Conservation (phyloP, 2,329 filamentous ascomycete genomes). For the Geosmithia morbida region DNA sequence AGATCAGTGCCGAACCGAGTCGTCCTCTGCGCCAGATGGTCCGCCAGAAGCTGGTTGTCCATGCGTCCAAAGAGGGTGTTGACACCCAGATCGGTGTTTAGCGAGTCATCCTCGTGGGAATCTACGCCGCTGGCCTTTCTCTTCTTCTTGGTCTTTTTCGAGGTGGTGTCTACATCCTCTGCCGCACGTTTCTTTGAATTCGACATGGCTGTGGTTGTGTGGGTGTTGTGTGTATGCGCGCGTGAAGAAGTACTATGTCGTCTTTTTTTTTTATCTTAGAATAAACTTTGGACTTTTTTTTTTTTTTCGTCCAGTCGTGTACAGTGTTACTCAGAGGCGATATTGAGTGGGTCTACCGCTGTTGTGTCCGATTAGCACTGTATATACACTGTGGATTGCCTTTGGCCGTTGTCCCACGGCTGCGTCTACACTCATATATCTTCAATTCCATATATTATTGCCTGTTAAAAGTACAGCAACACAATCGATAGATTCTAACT, state of each 20-base stretch:
- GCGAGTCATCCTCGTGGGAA: conserved; percentile 37
- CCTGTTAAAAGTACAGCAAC: too few relatives aligned
- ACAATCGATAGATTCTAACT: too few relatives aligned
- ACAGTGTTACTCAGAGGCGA: not conserved
- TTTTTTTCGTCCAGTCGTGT: not conserved
- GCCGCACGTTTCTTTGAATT: conserved; percentile 41
- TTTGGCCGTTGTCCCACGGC: not conserved
- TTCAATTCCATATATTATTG: too few relatives aligned
- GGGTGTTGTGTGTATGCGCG: not conserved
- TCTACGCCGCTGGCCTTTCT: conserved; percentile 41
- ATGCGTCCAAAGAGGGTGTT: conserved; percentile 72
- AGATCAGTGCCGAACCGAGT: conserved; percentile 66
- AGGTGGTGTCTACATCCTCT: conserved; percentile 22
- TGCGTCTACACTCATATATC: not conserved
- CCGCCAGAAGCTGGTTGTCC: conserved; percentile 70
- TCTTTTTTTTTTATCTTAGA: too few relatives aligned
- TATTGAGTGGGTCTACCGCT: too few relatives aligned
- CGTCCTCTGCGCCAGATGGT: conserved; percentile 70
- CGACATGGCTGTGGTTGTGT: conserved; percentile 14
- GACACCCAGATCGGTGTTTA: conserved; percentile 58
- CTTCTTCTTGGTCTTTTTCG: conserved; percentile 26
- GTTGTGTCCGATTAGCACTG: not conserved
- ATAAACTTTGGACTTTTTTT: not conserved
- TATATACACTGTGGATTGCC: not conserved
- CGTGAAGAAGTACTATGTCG: not conserved